Evolutionary conservation across 164 flowering plant genomes (phyloP), one percentile per base, ranked within the genome.

Genomic region (Tinospora cordifolia): DNA sequence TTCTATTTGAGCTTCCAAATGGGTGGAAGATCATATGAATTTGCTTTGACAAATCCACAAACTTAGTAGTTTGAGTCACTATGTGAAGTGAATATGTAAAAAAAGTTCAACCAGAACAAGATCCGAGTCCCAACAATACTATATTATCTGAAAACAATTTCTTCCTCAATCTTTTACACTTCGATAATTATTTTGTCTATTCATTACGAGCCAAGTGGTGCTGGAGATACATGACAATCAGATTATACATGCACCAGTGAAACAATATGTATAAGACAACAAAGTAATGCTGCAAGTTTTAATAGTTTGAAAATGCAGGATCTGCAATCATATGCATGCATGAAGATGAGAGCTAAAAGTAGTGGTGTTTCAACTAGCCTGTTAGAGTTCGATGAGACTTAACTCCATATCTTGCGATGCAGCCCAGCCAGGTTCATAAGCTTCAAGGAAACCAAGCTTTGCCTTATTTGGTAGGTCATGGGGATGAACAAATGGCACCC

Each of bases 401-500:
- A 86, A 83, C 80, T 91, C 98, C 83, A 90, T 85, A 80, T 90
- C 97, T 79, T 94, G 92, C 63, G 92, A 82, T 21, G 86, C 84
- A 27, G 93, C 80, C 98, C 98, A 91, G 73, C 98, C 97, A 73
- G 97, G 97, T 77, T 91, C 98, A 83, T 87, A 94, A 21, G 98
- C 95, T 81, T 94, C 97, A 62, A 94, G 97, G 81, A 94, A 94
- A 62, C 90, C 90, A 72, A 89, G 84, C 79, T 91, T 94, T 65
- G 98, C 94, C 79, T 94, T 94, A 62, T 91, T 94, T 0, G 98
- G 97, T 36, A 93, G 86, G 82, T 93, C 98, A 75, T 93, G 98
- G 63, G 98, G 98, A 82, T 93, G 98, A 81, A 93, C 98, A 88
- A 93, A 93, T 13, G 97, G 97, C 57, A 93, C 97, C 63, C 98